phyloP scores from a whole-genome alignment of 257 asterid species.

The Solanum piurae region DNA sequence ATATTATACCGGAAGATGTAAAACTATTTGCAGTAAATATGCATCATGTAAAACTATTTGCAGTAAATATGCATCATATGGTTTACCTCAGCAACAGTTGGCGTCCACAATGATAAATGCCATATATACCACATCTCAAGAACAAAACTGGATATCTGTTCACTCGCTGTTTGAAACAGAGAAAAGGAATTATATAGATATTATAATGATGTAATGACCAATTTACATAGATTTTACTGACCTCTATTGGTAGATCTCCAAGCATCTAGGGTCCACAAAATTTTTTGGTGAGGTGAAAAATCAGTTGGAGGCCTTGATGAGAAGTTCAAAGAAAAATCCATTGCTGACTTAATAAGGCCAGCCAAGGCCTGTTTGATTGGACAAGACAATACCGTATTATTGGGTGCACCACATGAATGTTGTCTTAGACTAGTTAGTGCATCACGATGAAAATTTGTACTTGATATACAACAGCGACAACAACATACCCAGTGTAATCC shows the following conservation, averaged over 20 bases:
- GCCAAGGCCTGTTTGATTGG: constrained; percentile 39
- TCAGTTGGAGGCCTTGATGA: constrained; percentile 79
- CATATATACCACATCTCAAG: constrained; percentile 88
- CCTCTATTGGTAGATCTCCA: constrained; percentile 43
- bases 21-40: neutral
- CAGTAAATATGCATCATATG: neutral
- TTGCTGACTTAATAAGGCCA: constrained; percentile 31
- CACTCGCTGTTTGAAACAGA: constrained; percentile 20
- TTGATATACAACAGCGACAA: neutral
- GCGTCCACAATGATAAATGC: constrained; percentile 79
- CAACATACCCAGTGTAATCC: neutral
- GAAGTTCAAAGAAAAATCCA: constrained; percentile 43
- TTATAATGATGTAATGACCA: neutral
- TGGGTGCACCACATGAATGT: neutral
- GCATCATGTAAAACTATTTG: neutral
- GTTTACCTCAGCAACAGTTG: constrained; percentile 40
- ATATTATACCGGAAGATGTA: neutral
- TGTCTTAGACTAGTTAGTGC: neutral
- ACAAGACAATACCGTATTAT: neutral
- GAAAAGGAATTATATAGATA: neutral
- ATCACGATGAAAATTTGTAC: neutral
- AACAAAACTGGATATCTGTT: constrained; percentile 45
- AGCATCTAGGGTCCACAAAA: constrained; percentile 77
- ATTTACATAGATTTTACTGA: constrained; percentile 1
- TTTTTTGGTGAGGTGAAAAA: constrained; percentile 60